Conservation (phyloP, 2,329 filamentous ascomycete genomes). For the Aureobasidium sp. region DNA sequence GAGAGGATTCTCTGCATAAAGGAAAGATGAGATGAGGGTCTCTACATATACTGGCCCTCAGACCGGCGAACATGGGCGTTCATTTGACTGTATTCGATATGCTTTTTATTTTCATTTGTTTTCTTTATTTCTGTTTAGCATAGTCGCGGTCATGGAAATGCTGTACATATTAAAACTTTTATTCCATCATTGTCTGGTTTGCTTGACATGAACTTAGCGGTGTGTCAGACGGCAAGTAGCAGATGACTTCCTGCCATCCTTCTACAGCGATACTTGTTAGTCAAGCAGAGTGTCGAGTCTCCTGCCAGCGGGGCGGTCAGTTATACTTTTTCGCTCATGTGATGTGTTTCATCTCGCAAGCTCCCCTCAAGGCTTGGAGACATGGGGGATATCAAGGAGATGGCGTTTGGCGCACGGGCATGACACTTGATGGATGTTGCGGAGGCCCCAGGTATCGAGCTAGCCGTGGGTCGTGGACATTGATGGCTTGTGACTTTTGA, state of each 20-base stretch:
- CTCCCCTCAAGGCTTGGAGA: not conserved
- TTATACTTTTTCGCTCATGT: not conserved
- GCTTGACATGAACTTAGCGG: not conserved
- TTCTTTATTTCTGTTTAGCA: slow-evolving; percentile 4
- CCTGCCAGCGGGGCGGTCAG: not conserved
- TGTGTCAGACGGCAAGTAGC: not conserved
- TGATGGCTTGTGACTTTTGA: not conserved
- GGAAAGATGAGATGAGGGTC: not conserved
- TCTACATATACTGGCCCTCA: not conserved
- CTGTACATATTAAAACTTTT: slow-evolving; percentile 9
- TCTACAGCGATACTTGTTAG: not conserved
- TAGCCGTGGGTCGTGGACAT: not conserved
- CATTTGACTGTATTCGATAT: not conserved
- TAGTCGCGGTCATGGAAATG: slow-evolving; percentile 11
- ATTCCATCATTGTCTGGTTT: not conserved
- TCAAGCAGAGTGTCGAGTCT: not conserved
- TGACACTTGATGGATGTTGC: not conserved
- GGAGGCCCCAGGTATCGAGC: not conserved
- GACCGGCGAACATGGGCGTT: slow-evolving; percentile 12
- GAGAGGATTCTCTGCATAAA: not conserved
- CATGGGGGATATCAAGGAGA: not conserved
- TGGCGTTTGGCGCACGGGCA: not conserved
- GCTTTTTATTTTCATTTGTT: slow-evolving; percentile 6
- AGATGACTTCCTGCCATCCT: not conserved
- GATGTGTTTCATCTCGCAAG: not conserved